These are phyloP conservation scores for Boeremia lycopersici DNA, from an alignment of 2,329 filamentous ascomycete genomes.

Conservation along the genomic window DNA sequence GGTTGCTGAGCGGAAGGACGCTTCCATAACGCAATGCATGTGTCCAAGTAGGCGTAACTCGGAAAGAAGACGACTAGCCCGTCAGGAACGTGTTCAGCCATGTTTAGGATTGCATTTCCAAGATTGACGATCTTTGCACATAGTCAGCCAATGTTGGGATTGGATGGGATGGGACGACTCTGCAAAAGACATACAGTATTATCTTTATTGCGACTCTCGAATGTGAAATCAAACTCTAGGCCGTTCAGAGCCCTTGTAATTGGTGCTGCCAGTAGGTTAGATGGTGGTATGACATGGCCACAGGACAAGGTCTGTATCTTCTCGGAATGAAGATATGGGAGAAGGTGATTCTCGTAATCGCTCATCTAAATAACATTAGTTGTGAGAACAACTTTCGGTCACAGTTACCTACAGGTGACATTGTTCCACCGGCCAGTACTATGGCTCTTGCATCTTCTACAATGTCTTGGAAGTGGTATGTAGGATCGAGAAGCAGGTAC, in stretches of 20 bases:
- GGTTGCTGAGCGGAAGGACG: conserved; percentile 13
- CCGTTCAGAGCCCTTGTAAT: conserved; percentile 60
- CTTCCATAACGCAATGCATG: conserved; percentile 61
- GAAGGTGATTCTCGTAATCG: conserved; percentile 85
- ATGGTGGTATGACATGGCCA: conserved; percentile 86
- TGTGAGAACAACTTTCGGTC: neutral
- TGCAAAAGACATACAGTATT: conserved; percentile 58
- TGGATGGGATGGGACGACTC: neutral
- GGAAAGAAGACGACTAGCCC: conserved; percentile 95
- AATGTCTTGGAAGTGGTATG: conserved; percentile 87
- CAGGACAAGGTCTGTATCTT: conserved; percentile 85
- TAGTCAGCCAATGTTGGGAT: conserved; percentile 1
- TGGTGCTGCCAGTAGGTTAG: conserved; percentile 80
- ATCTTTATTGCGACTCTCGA: conserved; percentile 72
- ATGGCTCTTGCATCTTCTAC: conserved; percentile 84
- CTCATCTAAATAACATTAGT: conserved; percentile 62
- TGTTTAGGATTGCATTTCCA: conserved; percentile 72
- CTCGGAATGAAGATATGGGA: conserved; percentile 70
- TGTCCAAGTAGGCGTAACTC: conserved; percentile 87
- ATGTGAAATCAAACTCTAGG: conserved; percentile 82
- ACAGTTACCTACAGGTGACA: conserved; percentile 76
- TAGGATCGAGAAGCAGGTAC: conserved; percentile 89
- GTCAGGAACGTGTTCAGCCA: conserved; percentile 78
- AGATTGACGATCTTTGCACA: conserved; percentile 66
- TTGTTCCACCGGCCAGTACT: conserved; percentile 91